A percentile compares a stretch with the other conserved stretches of the same genome.
Evolutionary conservation across 441 rosid genomes (phyloP).

Genomic region (Gossypium aridum): DNA sequence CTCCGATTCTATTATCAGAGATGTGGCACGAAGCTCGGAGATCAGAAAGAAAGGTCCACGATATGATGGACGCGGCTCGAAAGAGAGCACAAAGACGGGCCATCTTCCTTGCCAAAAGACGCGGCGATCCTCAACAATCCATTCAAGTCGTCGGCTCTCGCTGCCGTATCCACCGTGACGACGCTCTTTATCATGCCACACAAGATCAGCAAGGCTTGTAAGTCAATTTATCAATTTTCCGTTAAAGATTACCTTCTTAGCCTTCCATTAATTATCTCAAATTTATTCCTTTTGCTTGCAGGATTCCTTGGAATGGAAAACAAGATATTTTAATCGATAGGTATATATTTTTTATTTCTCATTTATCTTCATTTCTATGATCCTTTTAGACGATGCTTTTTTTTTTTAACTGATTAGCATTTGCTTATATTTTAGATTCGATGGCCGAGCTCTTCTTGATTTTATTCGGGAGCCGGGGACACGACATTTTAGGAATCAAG

Average conservation of each 20-base stretch:
- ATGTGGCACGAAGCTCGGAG: conserved; percentile 99
- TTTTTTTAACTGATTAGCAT: not conserved
- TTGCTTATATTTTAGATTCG: conserved; percentile 46
- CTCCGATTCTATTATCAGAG: conserved; percentile 12
- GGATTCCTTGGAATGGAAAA: conserved; percentile 96
- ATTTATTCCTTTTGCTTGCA: conserved; percentile 10
- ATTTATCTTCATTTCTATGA: not conserved
- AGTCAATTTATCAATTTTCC: conserved; percentile 2
- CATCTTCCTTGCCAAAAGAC: conserved; percentile 75
- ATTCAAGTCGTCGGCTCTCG: conserved; percentile 74
- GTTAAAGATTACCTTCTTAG: not conserved
- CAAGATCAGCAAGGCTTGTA: conserved; percentile 94
- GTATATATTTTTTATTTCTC: conserved; percentile 25
- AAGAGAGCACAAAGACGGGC: conserved; percentile 94
- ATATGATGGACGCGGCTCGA: conserved; percentile 99
- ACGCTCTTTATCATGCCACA: conserved; percentile 81
- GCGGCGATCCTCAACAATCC: conserved; percentile 92
- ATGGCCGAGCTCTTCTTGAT: conserved; percentile 95
- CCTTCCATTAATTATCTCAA: not conserved
- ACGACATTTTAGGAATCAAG: conserved; percentile 31
- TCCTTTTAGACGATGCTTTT: not conserved
- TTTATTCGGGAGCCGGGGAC: conserved; percentile 75
- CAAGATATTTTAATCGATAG: conserved; percentile 77
- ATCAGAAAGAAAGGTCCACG: conserved; percentile 96
- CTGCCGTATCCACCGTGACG: conserved; percentile 70